Evolutionary conservation across 108 stramenopile genomes (phyloP), one percentile per base, ranked within the genome.

Genomic region (Cyclotella sp.): DNA sequence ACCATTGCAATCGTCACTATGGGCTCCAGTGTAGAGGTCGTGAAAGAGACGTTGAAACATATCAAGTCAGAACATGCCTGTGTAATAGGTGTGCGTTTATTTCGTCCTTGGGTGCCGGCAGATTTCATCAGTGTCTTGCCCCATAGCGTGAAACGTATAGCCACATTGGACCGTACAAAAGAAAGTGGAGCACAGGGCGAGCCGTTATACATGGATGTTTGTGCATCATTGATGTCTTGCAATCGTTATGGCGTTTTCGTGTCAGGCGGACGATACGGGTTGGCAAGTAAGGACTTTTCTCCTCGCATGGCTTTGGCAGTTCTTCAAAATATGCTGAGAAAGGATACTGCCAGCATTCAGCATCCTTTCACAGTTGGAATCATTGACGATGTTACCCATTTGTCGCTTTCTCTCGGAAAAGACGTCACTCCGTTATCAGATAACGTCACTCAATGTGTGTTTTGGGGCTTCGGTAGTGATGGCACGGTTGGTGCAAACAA

Each of bases 191-290:
- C 88, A 4, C 88, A 89, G 67, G 88, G 88, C 39, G 88, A 89
- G 55, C 88, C 88, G 14, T 62, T 89, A 28, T 89, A 86, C 54
- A 61, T 89, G 78, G 88, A 89, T 83, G 86, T 89, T n/a, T 89
- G 88, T 68, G 86, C 88, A 34, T 86, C 85, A 26, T 67, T 89
- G 21, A 84, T 86, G 81, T 76, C 79, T 21, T 77, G 84, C 53
- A 74, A 82, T 21, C 52, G 86, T 29, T 70, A 72, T 16, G 52
- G 62, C 19, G 40, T 86, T 5, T 82, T 79, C 43, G 88, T 89
- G 0, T 84, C 88, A 30, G 88, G 88, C 57, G 88, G 88, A 2
- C 64, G 88, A 19, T 89, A 89, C 58, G 88, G 88, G 1, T 63
- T 89, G 9, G 88, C 81, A 10, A 84, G 83, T 63, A 89, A 89